A percentile compares a stretch with the other conserved stretches of the same genome.
Conservation (phyloP, 164 flowering plant genomes). For the Tetracentron sinense region DNA sequence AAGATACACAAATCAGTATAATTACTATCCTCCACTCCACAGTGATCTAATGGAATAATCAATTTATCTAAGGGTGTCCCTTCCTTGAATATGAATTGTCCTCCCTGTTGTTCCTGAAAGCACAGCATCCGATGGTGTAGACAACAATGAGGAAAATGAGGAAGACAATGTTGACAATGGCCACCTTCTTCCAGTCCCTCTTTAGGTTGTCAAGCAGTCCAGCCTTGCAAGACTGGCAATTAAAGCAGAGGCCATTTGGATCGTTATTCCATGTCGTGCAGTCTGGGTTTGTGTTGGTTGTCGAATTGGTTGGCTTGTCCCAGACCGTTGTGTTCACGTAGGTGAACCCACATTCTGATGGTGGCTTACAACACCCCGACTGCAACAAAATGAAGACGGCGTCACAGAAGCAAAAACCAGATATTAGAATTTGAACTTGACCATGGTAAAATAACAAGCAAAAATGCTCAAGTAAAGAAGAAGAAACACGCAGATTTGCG, state of each 20-base stretch:
- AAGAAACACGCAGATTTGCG: no score
- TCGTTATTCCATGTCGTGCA: conserved; percentile 60
- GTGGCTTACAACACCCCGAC: conserved; percentile 89
- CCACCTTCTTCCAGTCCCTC: conserved; percentile 34
- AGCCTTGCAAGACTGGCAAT: conserved; percentile 43
- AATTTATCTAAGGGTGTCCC: conserved; percentile 11
- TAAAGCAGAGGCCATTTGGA: conserved; percentile 35
- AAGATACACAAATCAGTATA: no score
- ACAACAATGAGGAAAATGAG: conserved; percentile 30
- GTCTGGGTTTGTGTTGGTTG: conserved; percentile 30
- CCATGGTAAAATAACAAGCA: no score
- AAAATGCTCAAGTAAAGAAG: neutral
- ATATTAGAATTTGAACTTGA: neutral
- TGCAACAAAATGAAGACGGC: conserved; percentile 20
- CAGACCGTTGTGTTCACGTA: conserved; percentile 39
- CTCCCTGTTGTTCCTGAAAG: conserved; percentile 26
- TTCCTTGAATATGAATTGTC: conserved; percentile 17
- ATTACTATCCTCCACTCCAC: neutral
- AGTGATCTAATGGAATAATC: no score
- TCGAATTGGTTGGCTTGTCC: conserved; percentile 25
- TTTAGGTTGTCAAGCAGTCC: conserved; percentile 34
- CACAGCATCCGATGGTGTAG: conserved; percentile 43
- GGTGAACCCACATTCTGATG: conserved; percentile 37
- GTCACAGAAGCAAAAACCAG: neutral
- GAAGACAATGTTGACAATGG: conserved; percentile 25